Conservation (phyloP, 108 stramenopile species). For the Pseudonitzschia multistriata region DNA sequence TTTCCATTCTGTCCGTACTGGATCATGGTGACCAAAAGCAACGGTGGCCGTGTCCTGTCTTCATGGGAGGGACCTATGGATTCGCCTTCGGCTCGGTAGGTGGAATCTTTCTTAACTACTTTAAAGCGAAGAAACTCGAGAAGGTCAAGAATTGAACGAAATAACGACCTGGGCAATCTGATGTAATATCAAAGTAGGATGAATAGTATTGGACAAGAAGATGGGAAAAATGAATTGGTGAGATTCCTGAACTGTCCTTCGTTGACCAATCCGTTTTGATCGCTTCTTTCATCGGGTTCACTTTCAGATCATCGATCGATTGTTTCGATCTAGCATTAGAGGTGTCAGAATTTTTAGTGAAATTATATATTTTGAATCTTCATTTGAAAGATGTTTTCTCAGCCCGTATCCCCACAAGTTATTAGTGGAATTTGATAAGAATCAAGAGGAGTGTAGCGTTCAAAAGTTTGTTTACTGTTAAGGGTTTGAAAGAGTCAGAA, state of each 20-base stretch:
- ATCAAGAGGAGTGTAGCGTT: neutral
- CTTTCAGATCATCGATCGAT: conserved; percentile 49
- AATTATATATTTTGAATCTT: conserved; percentile 35
- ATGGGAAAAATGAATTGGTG: neutral
- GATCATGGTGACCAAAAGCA: conserved; percentile 70
- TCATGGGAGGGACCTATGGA: conserved; percentile 59
- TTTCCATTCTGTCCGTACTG: conserved; percentile 47
- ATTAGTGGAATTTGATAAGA: neutral
- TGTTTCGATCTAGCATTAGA: conserved; percentile 44
- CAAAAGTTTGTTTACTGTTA: neutral
- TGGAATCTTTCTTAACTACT: conserved; percentile 19
- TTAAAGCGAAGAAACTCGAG: conserved; percentile 6
- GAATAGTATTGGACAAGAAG: too few species aligned
- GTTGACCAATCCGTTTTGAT: neutral
- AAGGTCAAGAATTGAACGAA: neutral
- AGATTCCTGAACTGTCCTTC: too few species aligned
- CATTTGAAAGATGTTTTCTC: conserved; percentile 12
- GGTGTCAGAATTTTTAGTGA: conserved; percentile 44
- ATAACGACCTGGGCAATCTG: neutral
- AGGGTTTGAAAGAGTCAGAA: neutral
- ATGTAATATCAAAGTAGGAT: too few species aligned
- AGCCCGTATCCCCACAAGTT: neutral
- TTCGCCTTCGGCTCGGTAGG: conserved; percentile 32
- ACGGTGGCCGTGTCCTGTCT: conserved; percentile 66
- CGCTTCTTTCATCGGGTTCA: conserved; percentile 29